These are phyloP conservation scores for Chaetomium cochliodes DNA, from an alignment of 495 filamentous ascomycete species.

Conservation along the genomic window DNA sequence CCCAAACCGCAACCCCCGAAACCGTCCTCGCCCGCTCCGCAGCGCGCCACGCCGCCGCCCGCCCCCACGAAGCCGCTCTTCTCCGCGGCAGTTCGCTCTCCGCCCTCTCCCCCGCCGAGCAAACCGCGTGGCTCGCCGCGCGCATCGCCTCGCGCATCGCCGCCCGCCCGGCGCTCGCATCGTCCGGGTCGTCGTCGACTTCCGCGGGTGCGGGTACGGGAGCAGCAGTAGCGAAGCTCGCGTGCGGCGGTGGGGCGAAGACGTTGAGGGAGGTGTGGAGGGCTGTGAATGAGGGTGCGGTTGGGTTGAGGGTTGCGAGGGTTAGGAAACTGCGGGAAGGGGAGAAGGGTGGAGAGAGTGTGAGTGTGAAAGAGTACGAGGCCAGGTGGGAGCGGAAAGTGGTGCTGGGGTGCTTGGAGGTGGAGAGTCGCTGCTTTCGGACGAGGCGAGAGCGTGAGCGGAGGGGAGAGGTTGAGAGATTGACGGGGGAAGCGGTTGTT, in stretches of 20 bases:
- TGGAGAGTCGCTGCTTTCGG: slow-evolving; percentile 35
- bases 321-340: background rate
- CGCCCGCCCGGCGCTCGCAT: slow-evolving; percentile 25
- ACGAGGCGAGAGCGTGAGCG: slow-evolving; percentile 29
- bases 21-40: slow-evolving; percentile 35
- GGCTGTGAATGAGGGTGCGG: slow-evolving; percentile 44
- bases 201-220: background rate
- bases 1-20: background rate
- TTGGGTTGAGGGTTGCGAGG: slow-evolving; percentile 31
- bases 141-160: slow-evolving; percentile 37
- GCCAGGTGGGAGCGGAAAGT: slow-evolving; percentile 33
- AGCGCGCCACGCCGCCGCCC: slow-evolving; percentile 40
- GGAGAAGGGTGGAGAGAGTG: no score
- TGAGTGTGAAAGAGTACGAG: slow-evolving; percentile 33
- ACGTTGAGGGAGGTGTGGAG: slow-evolving; percentile 52
- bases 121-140: slow-evolving; percentile 38
- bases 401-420: slow-evolving; percentile 32
- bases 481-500: slow-evolving; percentile 27
- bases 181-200: background rate
- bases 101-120: slow-evolving; percentile 41
- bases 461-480: slow-evolving; percentile 15
- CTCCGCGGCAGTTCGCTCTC: slow-evolving; percentile 27
- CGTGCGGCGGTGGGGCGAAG: slow-evolving; percentile 35
- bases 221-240: background rate
- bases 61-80: slow-evolving; percentile 35